Evolutionary conservation across 1,284 basidiomycete genomes (phyloP).

Genomic region (Neolentinus lepideus): DNA sequence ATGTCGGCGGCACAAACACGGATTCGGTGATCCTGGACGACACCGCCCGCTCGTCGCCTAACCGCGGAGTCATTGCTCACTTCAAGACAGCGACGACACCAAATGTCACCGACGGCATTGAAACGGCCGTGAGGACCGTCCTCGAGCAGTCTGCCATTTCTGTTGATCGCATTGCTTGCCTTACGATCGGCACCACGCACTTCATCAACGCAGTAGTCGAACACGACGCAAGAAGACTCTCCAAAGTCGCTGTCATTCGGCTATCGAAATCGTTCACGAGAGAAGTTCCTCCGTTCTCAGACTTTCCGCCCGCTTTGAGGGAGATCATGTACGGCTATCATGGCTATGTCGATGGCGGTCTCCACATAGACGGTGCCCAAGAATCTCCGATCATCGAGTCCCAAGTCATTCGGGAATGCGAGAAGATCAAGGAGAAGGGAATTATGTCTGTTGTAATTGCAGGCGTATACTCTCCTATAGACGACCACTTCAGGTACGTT

Average conservation of each 20-base stretch:
- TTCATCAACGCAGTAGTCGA: slow-evolving; percentile 53
- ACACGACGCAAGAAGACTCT: slow-evolving; percentile 34
- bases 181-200: slow-evolving; percentile 44
- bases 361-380: slow-evolving; percentile 12
- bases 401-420: slow-evolving; percentile 33
- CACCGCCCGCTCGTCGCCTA: slow-evolving; percentile 22
- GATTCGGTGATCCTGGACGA: slow-evolving; percentile 48
- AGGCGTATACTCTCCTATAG: background rate
- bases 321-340: slow-evolving; percentile 34
- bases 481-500: background rate
- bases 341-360: slow-evolving; percentile 39
- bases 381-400: slow-evolving; percentile 36
- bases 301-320: slow-evolving; percentile 36
- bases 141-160: slow-evolving; percentile 26
- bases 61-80: slow-evolving; percentile 36
- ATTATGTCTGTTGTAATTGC: slow-evolving; percentile 24
- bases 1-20: slow-evolving; percentile 45
- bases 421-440: slow-evolving; percentile 30
- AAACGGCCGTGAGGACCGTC: slow-evolving; percentile 32
- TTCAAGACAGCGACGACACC: slow-evolving; percentile 45
- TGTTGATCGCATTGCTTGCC: slow-evolving; percentile 27
- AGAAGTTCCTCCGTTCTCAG: slow-evolving; percentile 34
- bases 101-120: slow-evolving; percentile 46
- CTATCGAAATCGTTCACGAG: slow-evolving; percentile 40
- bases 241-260: slow-evolving; percentile 46